Percentiles rank a stretch among this genome's conserved stretches.
Conservation (phyloP, 2,329 filamentous ascomycete species). For the Ilyonectria robusta region DNA sequence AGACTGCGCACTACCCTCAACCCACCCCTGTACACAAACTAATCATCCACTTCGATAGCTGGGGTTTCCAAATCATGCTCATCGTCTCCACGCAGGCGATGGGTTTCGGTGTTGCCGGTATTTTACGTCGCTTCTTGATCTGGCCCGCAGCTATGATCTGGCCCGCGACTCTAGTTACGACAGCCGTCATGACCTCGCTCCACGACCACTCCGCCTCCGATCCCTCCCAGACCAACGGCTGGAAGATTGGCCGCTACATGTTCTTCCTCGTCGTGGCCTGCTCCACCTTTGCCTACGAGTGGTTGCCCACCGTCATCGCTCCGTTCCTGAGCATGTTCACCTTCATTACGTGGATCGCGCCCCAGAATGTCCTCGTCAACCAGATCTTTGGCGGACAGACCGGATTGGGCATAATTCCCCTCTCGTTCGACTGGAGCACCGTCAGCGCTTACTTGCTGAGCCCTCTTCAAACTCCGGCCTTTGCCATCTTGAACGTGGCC, state of each 20-base stretch:
- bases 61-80: constrained; percentile 68
- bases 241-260: constrained; percentile 73
- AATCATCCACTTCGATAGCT: constrained; percentile 47
- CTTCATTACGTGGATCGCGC: constrained; percentile 73
- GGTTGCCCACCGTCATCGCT: constrained; percentile 74
- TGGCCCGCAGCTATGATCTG: constrained; percentile 71
- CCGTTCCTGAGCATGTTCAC: constrained; percentile 74
- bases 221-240: constrained; percentile 68
- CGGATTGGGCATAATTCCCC: constrained; percentile 71
- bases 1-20: background rate
- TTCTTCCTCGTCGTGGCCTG: constrained; percentile 72
- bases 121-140: constrained; percentile 67
- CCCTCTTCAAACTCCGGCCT: constrained; percentile 67
- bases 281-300: constrained; percentile 69
- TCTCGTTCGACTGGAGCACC: constrained; percentile 69
- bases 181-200: constrained; percentile 64
- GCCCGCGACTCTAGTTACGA: constrained; percentile 68
- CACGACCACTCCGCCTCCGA: constrained; percentile 62
- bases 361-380: constrained; percentile 70
- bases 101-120: constrained; percentile 70
- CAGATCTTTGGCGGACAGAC: constrained; percentile 72
- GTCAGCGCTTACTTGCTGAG: constrained; percentile 64
- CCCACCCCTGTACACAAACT: background rate
- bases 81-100: constrained; percentile 69
- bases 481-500: constrained; percentile 69